Evolutionary conservation across 2,329 filamentous ascomycete species (phyloP), one percentile per base, ranked within the genome.

Genomic region (Penicillium sp.): DNA sequence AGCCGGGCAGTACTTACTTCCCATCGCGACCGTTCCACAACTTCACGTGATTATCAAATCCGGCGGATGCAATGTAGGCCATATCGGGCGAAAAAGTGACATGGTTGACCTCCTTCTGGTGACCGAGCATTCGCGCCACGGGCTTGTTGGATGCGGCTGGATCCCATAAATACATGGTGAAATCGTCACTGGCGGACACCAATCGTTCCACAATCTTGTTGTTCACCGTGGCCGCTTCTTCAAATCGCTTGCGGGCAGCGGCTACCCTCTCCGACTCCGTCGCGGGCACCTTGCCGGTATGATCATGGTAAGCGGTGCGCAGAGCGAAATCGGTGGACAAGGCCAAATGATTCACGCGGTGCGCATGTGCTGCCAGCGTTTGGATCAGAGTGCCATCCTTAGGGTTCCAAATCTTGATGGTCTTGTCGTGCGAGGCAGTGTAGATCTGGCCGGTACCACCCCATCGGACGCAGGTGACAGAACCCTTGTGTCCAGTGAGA

Each of bases 41-140:
- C 71, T 95, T 95, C 59, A 91, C 89, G 61, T 91, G 88, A 66
- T 97, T 98, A 68, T 98, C 93, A 73, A 91, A 98, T 4, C 85
- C 85, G 7, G 88, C 84, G 34, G 87, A 94, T 7, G 93, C 93
- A 59, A 98, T 90, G 49, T 91, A 79, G 7, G 81, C 77, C 32
- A 90, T 91, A 63, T 97, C 90, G 0, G 91, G 90, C 1, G 89
- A 95, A 70, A 97, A 97, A 0, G 85, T 86, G 41, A 97, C 90
- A 65, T 96, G 88, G 67, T 97, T 96, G 58, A 97, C 90, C 64
- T 91, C 88, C 72, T 97, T 97, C 67, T 96, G 89, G 63, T 98
- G 93, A 2, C 93, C 93, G n/a, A 89, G 72, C 71, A 97, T 80
- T 32, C 90, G 79, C n/a, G 88, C 86, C 3, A 97, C 75, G 0